phyloP scores from a whole-genome alignment of 2,329 filamentous ascomycete species.

The Atkinsonella hypoxylon region DNA sequence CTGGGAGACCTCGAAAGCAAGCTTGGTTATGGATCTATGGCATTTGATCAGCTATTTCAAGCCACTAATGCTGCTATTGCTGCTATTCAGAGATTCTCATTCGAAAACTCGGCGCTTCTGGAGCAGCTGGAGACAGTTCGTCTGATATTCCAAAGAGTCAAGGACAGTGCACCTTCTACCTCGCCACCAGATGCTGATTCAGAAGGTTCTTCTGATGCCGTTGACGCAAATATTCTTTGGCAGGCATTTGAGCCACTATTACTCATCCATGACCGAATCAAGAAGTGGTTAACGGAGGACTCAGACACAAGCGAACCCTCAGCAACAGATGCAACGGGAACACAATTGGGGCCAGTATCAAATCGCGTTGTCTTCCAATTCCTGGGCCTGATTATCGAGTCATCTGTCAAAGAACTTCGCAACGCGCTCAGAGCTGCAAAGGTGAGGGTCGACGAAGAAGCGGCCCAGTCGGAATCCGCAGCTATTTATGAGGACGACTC shows the following conservation, averaged over 20 bases:
- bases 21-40: slow-evolving; percentile 45
- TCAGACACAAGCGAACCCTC: slow-evolving; percentile 28
- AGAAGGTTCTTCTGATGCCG: neutral
- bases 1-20: slow-evolving; percentile 63
- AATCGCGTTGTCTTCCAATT: slow-evolving; percentile 82
- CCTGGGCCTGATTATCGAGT: slow-evolving; percentile 75
- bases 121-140: slow-evolving; percentile 16
- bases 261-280: slow-evolving; percentile 35
- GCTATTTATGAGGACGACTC: slow-evolving; percentile 63
- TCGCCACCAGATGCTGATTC: slow-evolving; percentile 9
- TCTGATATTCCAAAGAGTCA: slow-evolving; percentile 15
- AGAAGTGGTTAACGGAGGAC: slow-evolving; percentile 53
- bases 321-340: slow-evolving; percentile 9
- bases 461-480: slow-evolving; percentile 40
- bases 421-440: slow-evolving; percentile 48
- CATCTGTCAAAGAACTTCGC: slow-evolving; percentile 73
- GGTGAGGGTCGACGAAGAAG: slow-evolving; percentile 17
- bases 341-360: slow-evolving; percentile 52
- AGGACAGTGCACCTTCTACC: slow-evolving; percentile 9
- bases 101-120: slow-evolving; percentile 12
- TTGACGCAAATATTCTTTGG: slow-evolving; percentile 43
- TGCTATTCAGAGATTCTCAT: slow-evolving; percentile 14
- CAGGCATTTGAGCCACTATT: slow-evolving; percentile 76
- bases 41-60: slow-evolving; percentile 20
- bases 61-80: slow-evolving; percentile 15